These are phyloP conservation scores for Saturnispora hagleri DNA, from an alignment of 805 yeast genomes.

Conservation along the genomic window DNA sequence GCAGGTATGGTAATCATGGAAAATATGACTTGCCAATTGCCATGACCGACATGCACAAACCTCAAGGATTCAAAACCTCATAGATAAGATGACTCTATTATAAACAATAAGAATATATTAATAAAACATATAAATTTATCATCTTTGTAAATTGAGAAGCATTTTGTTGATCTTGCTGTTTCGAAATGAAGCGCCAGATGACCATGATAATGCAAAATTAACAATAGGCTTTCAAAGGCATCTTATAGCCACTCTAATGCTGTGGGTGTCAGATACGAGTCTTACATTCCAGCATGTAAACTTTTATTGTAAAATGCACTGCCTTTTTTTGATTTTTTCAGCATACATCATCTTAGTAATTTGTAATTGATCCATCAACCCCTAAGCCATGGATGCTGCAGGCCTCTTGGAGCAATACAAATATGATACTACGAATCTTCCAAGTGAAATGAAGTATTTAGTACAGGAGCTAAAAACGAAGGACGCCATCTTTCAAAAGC, in stretches of 20 bases:
- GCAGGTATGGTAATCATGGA: constrained; percentile 28
- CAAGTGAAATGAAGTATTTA: constrained; percentile 75
- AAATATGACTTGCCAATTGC: constrained; percentile 22
- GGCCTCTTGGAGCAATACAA: constrained; percentile 65
- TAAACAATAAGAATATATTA: not conserved
- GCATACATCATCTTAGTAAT: not conserved
- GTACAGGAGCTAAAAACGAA: constrained; percentile 68
- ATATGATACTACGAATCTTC: constrained; percentile 60
- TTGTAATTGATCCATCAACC: not conserved
- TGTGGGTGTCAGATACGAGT: constrained; percentile 13
- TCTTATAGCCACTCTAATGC: not conserved
- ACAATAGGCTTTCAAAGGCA: constrained; percentile 5
- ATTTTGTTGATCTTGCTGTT: not conserved
- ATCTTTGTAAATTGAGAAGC: not conserved
- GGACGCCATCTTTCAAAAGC: constrained; percentile 59
- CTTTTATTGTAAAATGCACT: not conserved
- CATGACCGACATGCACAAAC: constrained; percentile 23
- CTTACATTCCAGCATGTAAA: constrained; percentile 5
- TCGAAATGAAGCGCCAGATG: not conserved
- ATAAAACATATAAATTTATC: not conserved
- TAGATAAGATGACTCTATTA: not conserved
- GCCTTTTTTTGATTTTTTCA: not conserved
- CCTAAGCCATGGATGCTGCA: constrained; percentile 79
- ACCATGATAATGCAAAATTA: constrained; percentile 5
- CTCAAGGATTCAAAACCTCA: constrained; percentile 15